Evolutionary conservation across 2,329 filamentous ascomycete genomes (phyloP).

Genomic region (Nothopassalora personata): DNA sequence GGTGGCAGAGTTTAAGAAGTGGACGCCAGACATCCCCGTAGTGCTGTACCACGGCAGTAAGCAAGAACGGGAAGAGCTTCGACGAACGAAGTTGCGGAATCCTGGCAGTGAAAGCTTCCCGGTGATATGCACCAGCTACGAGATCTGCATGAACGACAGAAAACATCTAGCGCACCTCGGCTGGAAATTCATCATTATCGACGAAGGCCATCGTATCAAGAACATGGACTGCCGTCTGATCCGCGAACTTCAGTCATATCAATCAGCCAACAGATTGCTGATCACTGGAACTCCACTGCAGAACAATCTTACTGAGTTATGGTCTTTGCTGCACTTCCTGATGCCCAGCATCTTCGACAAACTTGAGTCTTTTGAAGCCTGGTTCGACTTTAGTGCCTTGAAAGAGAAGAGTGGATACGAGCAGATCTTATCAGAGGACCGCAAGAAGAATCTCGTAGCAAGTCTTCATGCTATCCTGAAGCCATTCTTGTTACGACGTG

Average conservation of each 20-base stretch:
- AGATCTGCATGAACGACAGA: conserved; percentile 89
- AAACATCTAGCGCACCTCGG: conserved; percentile 75
- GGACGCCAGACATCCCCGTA: conserved; percentile 83
- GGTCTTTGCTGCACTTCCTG: conserved; percentile 91
- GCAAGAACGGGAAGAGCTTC: conserved; percentile 68
- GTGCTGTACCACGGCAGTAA: conserved; percentile 87
- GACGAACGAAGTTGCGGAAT: conserved; percentile 63
- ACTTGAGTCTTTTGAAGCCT: conserved; percentile 85
- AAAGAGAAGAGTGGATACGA: conserved; percentile 75
- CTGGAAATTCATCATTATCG: conserved; percentile 98
- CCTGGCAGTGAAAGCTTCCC: conserved; percentile 71
- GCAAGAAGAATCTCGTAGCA: conserved; percentile 70
- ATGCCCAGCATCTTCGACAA: conserved; percentile 90
- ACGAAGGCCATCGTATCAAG: conserved; percentile 95
- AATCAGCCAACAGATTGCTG: conserved; percentile 81
- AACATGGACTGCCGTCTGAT: conserved; percentile 93
- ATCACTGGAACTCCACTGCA: conserved; percentile 94
- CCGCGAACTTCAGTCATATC: conserved; percentile 79
- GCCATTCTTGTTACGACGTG: conserved; percentile 76
- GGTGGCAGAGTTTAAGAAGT: conserved; percentile 88
- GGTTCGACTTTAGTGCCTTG: conserved; percentile 95
- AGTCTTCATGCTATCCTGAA: conserved; percentile 92
- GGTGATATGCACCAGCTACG: conserved; percentile 89
- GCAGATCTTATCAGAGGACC: conserved; percentile 71
- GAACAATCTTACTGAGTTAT: conserved; percentile 90